A percentile compares a stretch with the other conserved stretches of the same genome.
Conservation (phyloP, 139 green algal species). For the Chlamydomonas incerta region DNA sequence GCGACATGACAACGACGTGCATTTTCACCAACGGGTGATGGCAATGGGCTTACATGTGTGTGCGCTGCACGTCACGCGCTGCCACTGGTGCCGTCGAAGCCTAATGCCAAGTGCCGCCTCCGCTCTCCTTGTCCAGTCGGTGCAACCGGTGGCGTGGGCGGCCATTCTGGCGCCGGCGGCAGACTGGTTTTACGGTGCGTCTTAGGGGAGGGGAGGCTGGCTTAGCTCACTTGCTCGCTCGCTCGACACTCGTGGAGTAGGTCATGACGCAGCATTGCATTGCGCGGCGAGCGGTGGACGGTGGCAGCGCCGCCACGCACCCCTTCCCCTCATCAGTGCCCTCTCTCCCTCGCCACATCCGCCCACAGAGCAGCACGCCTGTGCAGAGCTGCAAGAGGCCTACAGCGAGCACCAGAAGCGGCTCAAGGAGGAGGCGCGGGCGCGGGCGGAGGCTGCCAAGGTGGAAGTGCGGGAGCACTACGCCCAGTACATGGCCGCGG, state of each 20-base stretch:
- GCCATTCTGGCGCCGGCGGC: constrained; percentile 41
- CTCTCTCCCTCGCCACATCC: background rate
- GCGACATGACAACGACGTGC: too few species aligned
- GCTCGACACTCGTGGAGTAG: too few species aligned
- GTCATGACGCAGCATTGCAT: too few species aligned
- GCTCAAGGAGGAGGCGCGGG: constrained; percentile 7
- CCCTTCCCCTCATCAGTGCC: background rate
- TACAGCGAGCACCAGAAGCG: constrained; percentile 39
- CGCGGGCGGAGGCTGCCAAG: background rate
- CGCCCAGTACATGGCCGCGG: background rate
- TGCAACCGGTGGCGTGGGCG: constrained; percentile 38
- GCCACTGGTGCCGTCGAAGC: too few species aligned
- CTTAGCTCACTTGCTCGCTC: too few species aligned
- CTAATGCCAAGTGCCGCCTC: too few species aligned
- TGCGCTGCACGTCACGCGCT: too few species aligned
- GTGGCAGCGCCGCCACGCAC: too few species aligned
- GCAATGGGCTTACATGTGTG: too few species aligned
- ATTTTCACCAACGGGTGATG: too few species aligned
- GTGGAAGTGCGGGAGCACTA: constrained; percentile 23
- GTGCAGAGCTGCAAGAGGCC: constrained; percentile 5
- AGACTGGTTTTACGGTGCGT: constrained; percentile 46
- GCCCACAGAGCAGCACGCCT: constrained; percentile 42
- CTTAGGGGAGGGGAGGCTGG: too few species aligned
- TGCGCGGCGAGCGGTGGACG: too few species aligned
- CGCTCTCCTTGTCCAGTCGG: constrained; percentile 9